Evolutionary conservation across 78 protist species (phyloP), one percentile per base, ranked within the genome.

Genomic region (Polysphondylium violaceum): DNA sequence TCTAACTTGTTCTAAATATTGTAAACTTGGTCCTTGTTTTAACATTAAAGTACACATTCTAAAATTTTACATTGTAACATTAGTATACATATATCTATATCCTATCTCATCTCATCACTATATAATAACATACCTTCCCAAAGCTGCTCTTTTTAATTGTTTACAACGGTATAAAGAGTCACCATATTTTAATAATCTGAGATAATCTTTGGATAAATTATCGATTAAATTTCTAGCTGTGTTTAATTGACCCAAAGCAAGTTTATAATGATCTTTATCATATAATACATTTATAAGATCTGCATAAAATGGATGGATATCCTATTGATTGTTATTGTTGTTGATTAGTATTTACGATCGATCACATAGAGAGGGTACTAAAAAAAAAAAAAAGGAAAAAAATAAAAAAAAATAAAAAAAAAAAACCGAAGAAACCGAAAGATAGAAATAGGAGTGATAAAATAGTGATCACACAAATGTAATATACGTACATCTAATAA

Each of bases 271-370:
- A 65, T 99, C 99, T 7, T 94, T 41, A 92, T 99, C 99, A 95
- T 99, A 99, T 33, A 98, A 95, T 8, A 99, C 99, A 96, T 99
- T 99, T 94, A 99, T 88, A 56, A 99, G 89, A 64, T 98, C 99
- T 8, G 98, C 99, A 73, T 98, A 99, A 87, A 99, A 99, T 44
- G 99, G 99, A 74, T 99, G 99, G 35, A 99, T 87, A 53, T 98
- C 99, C 96, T 96, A 64, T 25, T 17, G 21, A 8, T 55, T 43
- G 19, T 59, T 59, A 59, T 25, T 2, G 27, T 25, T 59, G 27
- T 25, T 2, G 27, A n/a, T n/a, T n/a, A n/a, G n/a, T n/a, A n/a
- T n/a, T n/a, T n/a, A n/a, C n/a, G n/a, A n/a, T n/a, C n/a, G n/a
- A n/a, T n/a, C n/a, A n/a, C n/a, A n/a, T n/a, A n/a, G n/a, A n/a